phyloP scores from a whole-genome alignment of 2,329 filamentous ascomycete genomes.

The Hirsutella thompsonii region DNA sequence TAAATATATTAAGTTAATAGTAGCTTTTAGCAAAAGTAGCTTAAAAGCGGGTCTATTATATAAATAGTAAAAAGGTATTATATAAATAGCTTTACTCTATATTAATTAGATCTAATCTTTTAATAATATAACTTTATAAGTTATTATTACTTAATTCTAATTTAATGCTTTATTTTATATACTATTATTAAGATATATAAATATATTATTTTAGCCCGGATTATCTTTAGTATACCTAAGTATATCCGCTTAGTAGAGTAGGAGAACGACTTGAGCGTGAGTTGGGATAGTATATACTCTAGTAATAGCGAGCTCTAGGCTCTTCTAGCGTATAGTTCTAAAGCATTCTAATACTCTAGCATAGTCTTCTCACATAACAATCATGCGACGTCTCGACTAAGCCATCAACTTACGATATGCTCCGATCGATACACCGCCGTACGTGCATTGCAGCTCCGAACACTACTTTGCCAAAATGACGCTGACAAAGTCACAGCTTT shows the following conservation, averaged over 20 bases:
- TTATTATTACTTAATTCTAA: background rate
- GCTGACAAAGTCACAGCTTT: slow-evolving; percentile 15
- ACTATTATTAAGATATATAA: background rate
- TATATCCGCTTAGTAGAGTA: background rate
- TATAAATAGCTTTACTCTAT: too few species aligned
- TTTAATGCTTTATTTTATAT: background rate
- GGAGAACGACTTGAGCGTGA: too few species aligned
- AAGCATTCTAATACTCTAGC: too few species aligned
- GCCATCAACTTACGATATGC: slow-evolving; percentile 4
- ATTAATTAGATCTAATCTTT: background rate
- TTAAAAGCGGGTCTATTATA: background rate
- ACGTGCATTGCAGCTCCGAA: slow-evolving; percentile 1
- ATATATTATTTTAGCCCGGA: background rate
- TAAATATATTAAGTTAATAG: background rate
- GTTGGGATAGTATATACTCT: background rate
- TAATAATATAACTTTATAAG: background rate
- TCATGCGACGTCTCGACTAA: too few species aligned
- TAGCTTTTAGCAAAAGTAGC: background rate
- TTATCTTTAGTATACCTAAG: background rate
- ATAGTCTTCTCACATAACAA: too few species aligned
- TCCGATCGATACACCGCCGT: slow-evolving; percentile 10
- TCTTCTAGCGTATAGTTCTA: background rate
- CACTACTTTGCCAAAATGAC: background rate
- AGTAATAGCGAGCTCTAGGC: background rate
- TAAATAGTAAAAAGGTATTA: too few species aligned